These are phyloP conservation scores for Conticribra weissflogii DNA, from an alignment of 108 stramenopile species.

Conservation along the genomic window DNA sequence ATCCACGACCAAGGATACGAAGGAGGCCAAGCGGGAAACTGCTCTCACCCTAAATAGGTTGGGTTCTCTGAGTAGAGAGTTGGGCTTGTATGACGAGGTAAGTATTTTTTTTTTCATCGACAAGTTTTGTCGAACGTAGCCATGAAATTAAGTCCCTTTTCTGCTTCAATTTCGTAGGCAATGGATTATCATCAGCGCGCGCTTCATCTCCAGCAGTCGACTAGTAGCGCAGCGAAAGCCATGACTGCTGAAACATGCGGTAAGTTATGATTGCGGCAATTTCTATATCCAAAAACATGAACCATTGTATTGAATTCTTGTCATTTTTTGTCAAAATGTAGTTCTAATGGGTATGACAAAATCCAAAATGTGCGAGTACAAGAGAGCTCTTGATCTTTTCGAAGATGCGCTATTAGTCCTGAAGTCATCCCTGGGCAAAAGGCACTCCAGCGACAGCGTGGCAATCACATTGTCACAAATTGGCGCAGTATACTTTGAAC, in stretches of 20 bases:
- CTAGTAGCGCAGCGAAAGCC: slow-evolving; percentile 56
- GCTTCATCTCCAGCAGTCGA: slow-evolving; percentile 57
- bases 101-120: background rate
- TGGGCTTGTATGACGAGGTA: slow-evolving; percentile 50
- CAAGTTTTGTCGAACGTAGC: background rate
- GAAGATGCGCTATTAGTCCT: slow-evolving; percentile 59
- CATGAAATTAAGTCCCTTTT: background rate
- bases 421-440: slow-evolving; percentile 50
- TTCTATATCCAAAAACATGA: too few species aligned
- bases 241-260: slow-evolving; percentile 67
- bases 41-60: slow-evolving; percentile 73
- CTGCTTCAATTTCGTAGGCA: slow-evolving; percentile 51
- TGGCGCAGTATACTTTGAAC: slow-evolving; percentile 56
- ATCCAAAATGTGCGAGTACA: slow-evolving; percentile 56
- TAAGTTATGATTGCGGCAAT: too few species aligned
- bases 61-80: slow-evolving; percentile 62
- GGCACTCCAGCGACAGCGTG: slow-evolving; percentile 66
- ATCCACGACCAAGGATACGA: slow-evolving; percentile 42
- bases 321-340: too few species aligned
- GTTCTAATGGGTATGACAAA: slow-evolving; percentile 29
- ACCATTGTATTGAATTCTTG: too few species aligned
- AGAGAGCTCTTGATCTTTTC: slow-evolving; percentile 59
- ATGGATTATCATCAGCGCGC: slow-evolving; percentile 75
- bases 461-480: slow-evolving; percentile 68
- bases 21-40: slow-evolving; percentile 53